Base-by-base conservation (phyloP, 2,329 filamentous ascomycete genomes). In the Aspergillus hortae region DNA sequence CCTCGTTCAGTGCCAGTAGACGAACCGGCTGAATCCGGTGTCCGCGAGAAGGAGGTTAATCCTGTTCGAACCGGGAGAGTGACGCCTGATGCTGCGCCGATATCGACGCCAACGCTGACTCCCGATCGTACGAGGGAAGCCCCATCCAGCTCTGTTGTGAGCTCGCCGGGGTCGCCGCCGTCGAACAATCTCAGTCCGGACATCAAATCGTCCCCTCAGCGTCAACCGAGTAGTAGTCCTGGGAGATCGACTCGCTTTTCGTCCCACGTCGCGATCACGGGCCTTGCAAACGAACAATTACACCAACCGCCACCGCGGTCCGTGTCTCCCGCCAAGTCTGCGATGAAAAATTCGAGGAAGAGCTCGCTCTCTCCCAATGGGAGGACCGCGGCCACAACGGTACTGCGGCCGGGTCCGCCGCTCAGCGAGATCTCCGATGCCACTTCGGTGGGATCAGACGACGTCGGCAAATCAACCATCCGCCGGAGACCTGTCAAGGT, bases 321-420 rank as follows among this genome's bases (percentile, higher is more conserved):
- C 2, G 66, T 83, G 4, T 86, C 83, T 6, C 83, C 83, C 4
- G 80, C 73, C 11, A 86, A 86, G 61, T 83, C 83, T 23, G 83
- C 82, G 0, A 62, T 86, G 58, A 86, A 86, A 62, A 71, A 79
- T 48, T 74, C 80, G 2, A 77, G 79, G 2, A 76, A 76, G 3
- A 74, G 72, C 33, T 68, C 66, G 14, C 46, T 65, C 19, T 71
- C 69, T 12, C 68, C 68, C 4, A 65, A 74, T 44, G 70, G 52
- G 59, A 62, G 58, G 21, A 42, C 58, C 10, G 27, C 27, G 27
- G 27, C 27, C 4, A 52, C 59, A 14, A 44, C 53, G 4, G 55
- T 57, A 25, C 52, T 59, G 42, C 60, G 66, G 38, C 54, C 58
- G 12, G 59, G 59, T 42, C 68, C 68, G 30, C 68, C 76, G 5